These are phyloP conservation scores for Litchi chinensis DNA, from an alignment of 345 rosid species.

Conservation along the genomic window DNA sequence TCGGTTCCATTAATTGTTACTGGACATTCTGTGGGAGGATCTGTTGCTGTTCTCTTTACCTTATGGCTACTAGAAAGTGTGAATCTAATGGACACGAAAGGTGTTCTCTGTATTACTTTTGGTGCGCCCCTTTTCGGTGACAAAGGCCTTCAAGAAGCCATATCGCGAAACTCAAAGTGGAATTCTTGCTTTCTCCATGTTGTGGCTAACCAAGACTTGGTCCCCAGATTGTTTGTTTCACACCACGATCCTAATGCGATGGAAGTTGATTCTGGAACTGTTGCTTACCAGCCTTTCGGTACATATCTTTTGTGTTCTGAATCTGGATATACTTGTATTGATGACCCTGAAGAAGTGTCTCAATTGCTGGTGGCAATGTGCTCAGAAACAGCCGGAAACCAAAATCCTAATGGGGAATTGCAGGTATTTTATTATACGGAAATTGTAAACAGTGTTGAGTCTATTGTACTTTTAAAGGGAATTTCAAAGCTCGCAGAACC, in stretches of 20 bases:
- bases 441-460: conserved; percentile 15
- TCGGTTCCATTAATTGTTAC: conserved; percentile 43
- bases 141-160: conserved; percentile 33
- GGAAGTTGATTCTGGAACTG: not conserved
- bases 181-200: conserved; percentile 63
- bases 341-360: conserved; percentile 45
- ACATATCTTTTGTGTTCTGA: conserved; percentile 48
- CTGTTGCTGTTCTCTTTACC: conserved; percentile 70
- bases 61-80: conserved; percentile 55
- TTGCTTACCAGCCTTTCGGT: conserved; percentile 55
- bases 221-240: conserved; percentile 33
- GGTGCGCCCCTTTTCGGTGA: conserved; percentile 66
- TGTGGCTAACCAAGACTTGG: conserved; percentile 35
- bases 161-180: conserved; percentile 36
- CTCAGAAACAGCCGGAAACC: conserved; percentile 8
- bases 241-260: conserved; percentile 4
- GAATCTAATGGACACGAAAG: conserved; percentile 13
- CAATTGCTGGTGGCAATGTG: conserved; percentile 29
- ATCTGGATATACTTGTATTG: conserved; percentile 42
- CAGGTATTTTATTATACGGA: conserved; percentile 22
- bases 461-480: conserved; percentile 18
- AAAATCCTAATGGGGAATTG: conserved; percentile 15
- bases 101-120: conserved; percentile 69
- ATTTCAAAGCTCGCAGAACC: conserved; percentile 5
- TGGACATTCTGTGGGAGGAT: conserved; percentile 66